Base-by-base conservation (phyloP, 1,139 yeast genomes). In the Blastobotrys elegans region DNA sequence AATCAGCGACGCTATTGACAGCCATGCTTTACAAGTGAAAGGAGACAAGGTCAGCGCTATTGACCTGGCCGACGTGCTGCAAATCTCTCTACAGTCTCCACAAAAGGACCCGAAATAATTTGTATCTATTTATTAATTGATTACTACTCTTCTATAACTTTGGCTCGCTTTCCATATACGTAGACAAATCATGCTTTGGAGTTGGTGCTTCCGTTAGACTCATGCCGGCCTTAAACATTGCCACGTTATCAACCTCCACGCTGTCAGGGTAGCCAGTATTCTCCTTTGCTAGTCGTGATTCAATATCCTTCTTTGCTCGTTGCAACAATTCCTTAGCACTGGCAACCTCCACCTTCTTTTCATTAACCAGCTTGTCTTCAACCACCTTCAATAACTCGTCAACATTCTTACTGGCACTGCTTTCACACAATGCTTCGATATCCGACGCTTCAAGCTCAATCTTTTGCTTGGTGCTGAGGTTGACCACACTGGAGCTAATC, bases 401-500 rank as follows among this genome's bases (percentile, higher is more conserved):
- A 31, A 48, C 26, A 20, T 35, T 30, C 4, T 42, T 48, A 26
- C 41, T 57, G 11, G 50, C 49, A 14, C 56, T 53, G 17, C 51
- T 46, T 11, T 43, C 53, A 8, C 54, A 48, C 29, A 54, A 40
- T 41, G 55, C 53, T 6, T 50, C 56, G 45, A 58, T 53, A 7
- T 57, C 63, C 5, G 50, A 57, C 5, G 57, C 54, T 16, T 53
- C 54, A 24, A 57, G 50, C 24, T 58, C 87, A 77, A 54, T 67
- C 64, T 77, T 84, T 79, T 11, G 89, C 88, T 34, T 89, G 87
- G 65, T 82, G 84, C 29, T 82, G 83, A 69, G 90, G 81, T 4
- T 59, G 46, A 58, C 49, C 38, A 59, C 51, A n/a, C 53, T 49
- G 7, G 56, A 46, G 3, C 55, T 55, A 10, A 56, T 48, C 5